Base-by-base conservation (phyloP, 1,139 yeast genomes). In the Yamadazyma buinensis region DNA sequence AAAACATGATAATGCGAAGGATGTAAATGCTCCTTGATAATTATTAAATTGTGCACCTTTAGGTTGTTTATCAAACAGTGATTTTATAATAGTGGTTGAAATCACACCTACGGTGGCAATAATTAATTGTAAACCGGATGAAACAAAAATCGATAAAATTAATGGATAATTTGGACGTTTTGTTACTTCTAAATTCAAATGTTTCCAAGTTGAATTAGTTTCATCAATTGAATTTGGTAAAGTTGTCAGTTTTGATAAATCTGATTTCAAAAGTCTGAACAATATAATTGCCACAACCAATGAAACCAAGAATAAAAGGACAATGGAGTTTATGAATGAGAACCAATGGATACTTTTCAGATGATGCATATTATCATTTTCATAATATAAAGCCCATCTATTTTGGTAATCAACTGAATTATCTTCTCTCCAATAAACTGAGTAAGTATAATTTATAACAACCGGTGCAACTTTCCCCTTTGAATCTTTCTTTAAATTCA, bases 381-480 rank as follows among this genome's bases (percentile, higher is more conserved):
- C 72, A 51, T 81, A 74, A 54, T 82, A 87, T 48, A 80, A 61
- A 35, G 78, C 79, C 95, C 95, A 86, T 46, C 96, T 67, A 41
- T 78, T 69, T 33, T 70, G 71, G 73, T 88, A 84, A 29, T 75
- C 75, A 21, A 84, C 67, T 3, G 78, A 69, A 32, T 65, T 63
- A 41, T 87, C 95, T 55, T 87, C 95, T 54, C 94, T 69, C 95
- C 95, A 88, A 54, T 84, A 84, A 4, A 88, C 90, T 0, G 95
- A 77, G 51, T 87, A 88, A 1, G 95, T 84, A 58, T 78, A 87
- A 7, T 92, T 88, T 29, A 87, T 75, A 29, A 64, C 62, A 12
- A 45, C 38, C 18, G 49, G 43, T 2, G 45, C 36, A 15, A 48
- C 39, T n/a, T 49, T 43, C 20, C 57, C 58, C n/a, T 47, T 39